Percentiles rank a stretch among this genome's conserved stretches.
Evolutionary conservation across 371 early-diverging fungal species (phyloP).

Genomic region (Mucor mucedo): DNA sequence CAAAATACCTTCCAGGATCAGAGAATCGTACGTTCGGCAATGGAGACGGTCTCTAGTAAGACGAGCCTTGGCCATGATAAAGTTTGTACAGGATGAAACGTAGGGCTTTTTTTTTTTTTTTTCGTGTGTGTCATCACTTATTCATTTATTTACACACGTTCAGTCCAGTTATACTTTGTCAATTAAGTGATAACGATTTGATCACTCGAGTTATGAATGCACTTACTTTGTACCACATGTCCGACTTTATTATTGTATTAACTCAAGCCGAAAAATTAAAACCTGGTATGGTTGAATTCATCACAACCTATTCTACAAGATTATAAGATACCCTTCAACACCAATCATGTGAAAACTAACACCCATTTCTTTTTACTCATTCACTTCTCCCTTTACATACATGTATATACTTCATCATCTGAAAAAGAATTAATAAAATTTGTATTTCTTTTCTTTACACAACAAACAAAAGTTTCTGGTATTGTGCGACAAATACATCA

Average conservation of each 20-base stretch:
- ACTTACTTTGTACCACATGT: constrained; percentile 33
- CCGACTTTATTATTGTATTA: constrained; percentile 57
- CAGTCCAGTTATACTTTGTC: constrained; percentile 24
- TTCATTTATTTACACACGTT: too few species aligned
- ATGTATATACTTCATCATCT: too few species aligned
- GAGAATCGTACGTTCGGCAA: constrained; percentile 62
- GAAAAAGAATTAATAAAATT: too few species aligned
- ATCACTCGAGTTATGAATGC: constrained; percentile 38
- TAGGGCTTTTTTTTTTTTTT: constrained; percentile 22
- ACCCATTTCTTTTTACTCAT: too few species aligned
- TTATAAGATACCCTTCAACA: constrained; percentile 22
- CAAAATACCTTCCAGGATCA: constrained; percentile 50
- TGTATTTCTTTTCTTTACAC: too few species aligned
- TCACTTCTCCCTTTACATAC: too few species aligned
- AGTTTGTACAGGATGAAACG: constrained; percentile 59
- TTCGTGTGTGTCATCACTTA: background rate
- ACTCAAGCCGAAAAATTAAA: constrained; percentile 61
- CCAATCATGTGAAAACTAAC: too few species aligned
- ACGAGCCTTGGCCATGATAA: constrained; percentile 54
- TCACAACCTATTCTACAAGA: constrained; percentile 24
- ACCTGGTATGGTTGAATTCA: constrained; percentile 54
- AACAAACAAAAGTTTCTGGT: too few species aligned
- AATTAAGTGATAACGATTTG: constrained; percentile 31
- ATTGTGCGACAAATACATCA: too few species aligned
- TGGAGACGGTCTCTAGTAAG: constrained; percentile 58